Conservation (phyloP, 1,139 yeast genomes). For the Magnusiomyces magnusii region DNA sequence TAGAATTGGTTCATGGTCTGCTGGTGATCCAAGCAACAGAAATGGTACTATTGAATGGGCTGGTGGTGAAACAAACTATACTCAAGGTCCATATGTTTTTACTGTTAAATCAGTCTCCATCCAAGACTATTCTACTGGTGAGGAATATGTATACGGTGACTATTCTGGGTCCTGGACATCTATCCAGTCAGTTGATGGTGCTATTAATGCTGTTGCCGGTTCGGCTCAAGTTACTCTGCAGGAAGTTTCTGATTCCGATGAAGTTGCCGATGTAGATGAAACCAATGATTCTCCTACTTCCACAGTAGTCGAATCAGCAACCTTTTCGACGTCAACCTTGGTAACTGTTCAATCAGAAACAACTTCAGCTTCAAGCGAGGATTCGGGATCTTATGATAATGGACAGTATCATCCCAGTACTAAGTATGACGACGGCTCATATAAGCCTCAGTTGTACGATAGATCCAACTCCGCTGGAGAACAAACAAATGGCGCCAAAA, state of each 20-base stretch:
- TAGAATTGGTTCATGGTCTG: conserved; percentile 70
- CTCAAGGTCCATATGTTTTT: conserved; percentile 63
- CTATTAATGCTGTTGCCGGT: conserved; percentile 50
- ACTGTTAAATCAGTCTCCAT: conserved; percentile 52
- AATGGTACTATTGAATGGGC: conserved; percentile 78
- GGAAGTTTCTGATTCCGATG: not conserved
- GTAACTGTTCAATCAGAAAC: no score
- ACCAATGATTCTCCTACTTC: not conserved
- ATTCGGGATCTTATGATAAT: not conserved
- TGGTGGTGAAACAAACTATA: conserved; percentile 66
- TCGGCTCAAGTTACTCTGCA: conserved; percentile 35
- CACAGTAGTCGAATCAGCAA: not conserved
- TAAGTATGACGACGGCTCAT: conserved; percentile 1
- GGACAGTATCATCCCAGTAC: not conserved
- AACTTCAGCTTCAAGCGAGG: not conserved
- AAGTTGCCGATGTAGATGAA: not conserved
- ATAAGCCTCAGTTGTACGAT: not conserved
- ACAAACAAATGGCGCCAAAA: not conserved
- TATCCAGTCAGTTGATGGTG: conserved; percentile 57
- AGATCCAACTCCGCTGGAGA: not conserved
- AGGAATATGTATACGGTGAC: conserved; percentile 56
- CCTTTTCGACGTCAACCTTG: not conserved
- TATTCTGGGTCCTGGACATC: conserved; percentile 61
- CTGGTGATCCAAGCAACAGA: conserved; percentile 60
- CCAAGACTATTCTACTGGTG: conserved; percentile 75